Conservation (phyloP, 768 basidiomycete genomes). For the Amanita muscaria region DNA sequence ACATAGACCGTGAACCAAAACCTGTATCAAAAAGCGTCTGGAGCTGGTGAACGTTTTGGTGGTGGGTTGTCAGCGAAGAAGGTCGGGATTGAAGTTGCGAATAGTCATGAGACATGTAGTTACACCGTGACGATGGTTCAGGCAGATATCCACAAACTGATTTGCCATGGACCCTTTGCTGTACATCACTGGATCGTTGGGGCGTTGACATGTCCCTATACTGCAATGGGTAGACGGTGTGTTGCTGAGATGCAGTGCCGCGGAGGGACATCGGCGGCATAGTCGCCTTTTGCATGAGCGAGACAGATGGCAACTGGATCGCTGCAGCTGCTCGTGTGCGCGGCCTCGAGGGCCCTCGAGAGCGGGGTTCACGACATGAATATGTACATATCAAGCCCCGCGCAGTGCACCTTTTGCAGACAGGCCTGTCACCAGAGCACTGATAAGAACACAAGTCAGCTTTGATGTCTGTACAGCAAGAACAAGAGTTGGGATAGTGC, state of each 20-base stretch:
- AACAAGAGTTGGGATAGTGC: constrained; percentile 5
- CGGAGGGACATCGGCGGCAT: background rate
- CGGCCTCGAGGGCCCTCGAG: constrained; percentile 23
- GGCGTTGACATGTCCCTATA: background rate
- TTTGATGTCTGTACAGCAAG: background rate
- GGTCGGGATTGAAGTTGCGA: constrained; percentile 2
- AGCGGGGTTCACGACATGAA: constrained; percentile 29
- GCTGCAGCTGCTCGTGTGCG: constrained; percentile 15
- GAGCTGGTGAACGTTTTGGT: constrained; percentile 3
- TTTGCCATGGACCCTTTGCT: background rate
- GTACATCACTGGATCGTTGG: background rate
- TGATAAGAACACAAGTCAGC: constrained; percentile 13
- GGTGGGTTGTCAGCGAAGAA: background rate
- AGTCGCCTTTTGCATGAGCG: background rate
- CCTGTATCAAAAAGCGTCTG: background rate
- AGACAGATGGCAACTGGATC: constrained; percentile 1
- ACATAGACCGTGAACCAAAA: background rate
- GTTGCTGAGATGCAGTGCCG: background rate
- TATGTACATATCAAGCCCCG: constrained; percentile 46
- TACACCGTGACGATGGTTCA: background rate
- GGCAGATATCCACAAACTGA: background rate
- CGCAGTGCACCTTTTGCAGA: constrained; percentile 40
- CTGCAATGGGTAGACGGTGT: background rate
- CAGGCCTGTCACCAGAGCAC: constrained; percentile 52
- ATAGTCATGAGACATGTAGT: constrained; percentile 2